A percentile compares a stretch with the other conserved stretches of the same genome.
phyloP scores from a whole-genome alignment of 495 filamentous ascomycete species.

The Symbiotaphrina buchneri region DNA sequence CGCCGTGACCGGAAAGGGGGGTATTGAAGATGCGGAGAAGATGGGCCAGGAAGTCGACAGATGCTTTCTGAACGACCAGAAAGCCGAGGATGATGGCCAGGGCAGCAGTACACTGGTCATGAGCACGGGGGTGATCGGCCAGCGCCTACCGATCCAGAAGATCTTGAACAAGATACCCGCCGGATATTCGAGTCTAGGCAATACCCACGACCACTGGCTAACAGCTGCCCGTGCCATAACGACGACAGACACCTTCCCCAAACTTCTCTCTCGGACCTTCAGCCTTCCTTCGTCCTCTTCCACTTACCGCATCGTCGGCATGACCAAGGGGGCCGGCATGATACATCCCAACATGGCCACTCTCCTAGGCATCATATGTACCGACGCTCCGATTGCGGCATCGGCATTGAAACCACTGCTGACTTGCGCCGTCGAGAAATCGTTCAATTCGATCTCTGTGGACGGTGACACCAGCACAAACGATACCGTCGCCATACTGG shows the following conservation, averaged over 20 bases:
- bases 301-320: constrained; percentile 71
- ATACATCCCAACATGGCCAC: constrained; percentile 99
- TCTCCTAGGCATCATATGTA: constrained; percentile 79
- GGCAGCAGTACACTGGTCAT: constrained; percentile 65
- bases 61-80: constrained; percentile 18
- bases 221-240: constrained; percentile 79
- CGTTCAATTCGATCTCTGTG: constrained; percentile 93
- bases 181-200: constrained; percentile 42
- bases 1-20: constrained; percentile 85
- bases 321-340: constrained; percentile 98
- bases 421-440: constrained; percentile 51
- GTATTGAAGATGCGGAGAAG: constrained; percentile 62
- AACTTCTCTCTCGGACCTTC: constrained; percentile 72
- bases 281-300: constrained; percentile 62
- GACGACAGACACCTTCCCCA: constrained; percentile 98
- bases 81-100: constrained; percentile 24
- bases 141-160: constrained; percentile 77
- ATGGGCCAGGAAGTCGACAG: constrained; percentile 68
- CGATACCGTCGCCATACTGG: constrained; percentile 82
- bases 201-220: constrained; percentile 70
- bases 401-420: constrained; percentile 44
- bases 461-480: constrained; percentile 96
- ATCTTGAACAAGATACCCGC: constrained; percentile 65
- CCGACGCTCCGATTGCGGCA: constrained; percentile 65
- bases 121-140: constrained; percentile 96